phyloP scores from a whole-genome alignment of 768 basidiomycete genomes.

The Piloderma croceum region DNA sequence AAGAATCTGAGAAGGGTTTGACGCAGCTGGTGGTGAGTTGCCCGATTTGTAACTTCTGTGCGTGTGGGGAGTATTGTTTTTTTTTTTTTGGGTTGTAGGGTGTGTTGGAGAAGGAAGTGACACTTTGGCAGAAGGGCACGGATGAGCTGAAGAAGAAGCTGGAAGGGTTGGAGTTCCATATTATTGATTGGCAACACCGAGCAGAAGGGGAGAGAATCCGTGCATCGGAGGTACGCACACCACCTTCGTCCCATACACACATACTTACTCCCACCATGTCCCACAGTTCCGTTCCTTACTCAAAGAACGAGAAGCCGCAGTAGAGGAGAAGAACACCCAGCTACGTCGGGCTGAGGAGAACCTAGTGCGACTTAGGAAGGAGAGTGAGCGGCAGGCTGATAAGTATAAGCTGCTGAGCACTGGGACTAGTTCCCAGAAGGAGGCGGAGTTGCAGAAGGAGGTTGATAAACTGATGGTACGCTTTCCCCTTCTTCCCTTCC shows the following conservation, averaged over 20 bases:
- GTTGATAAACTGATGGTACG: conserved; percentile 57
- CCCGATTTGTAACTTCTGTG: not conserved
- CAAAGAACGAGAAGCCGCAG: conserved; percentile 30
- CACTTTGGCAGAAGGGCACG: conserved; percentile 25
- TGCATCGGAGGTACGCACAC: conserved; percentile 33
- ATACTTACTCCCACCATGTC: conserved; percentile 1
- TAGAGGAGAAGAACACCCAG: conserved; percentile 31
- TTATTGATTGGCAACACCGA: conserved; percentile 27
- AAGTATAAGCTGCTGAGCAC: conserved; percentile 41
- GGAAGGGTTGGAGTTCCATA: conserved; percentile 26
- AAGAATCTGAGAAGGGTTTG: conserved; percentile 59
- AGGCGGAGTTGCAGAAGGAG: conserved; percentile 40
- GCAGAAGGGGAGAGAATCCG: conserved; percentile 36
- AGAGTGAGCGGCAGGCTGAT: conserved; percentile 42
- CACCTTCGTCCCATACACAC: not conserved
- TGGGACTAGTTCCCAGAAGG: conserved; percentile 24
- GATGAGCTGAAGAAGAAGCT: conserved; percentile 23
- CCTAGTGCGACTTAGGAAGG: conserved; percentile 41
- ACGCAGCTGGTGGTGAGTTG: conserved; percentile 55
- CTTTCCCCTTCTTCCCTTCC: conserved; percentile 1
- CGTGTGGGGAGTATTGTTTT: not conserved
- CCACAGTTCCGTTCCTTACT: conserved; percentile 25
- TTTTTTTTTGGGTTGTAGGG: conserved; percentile 20
- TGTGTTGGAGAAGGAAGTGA: conserved; percentile 43
- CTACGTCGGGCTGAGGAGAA: conserved; percentile 45